Evolutionary conservation across 2,329 filamentous ascomycete genomes (phyloP), one percentile per base, ranked within the genome.

Genomic region (Pseudogymnoascus destructans): DNA sequence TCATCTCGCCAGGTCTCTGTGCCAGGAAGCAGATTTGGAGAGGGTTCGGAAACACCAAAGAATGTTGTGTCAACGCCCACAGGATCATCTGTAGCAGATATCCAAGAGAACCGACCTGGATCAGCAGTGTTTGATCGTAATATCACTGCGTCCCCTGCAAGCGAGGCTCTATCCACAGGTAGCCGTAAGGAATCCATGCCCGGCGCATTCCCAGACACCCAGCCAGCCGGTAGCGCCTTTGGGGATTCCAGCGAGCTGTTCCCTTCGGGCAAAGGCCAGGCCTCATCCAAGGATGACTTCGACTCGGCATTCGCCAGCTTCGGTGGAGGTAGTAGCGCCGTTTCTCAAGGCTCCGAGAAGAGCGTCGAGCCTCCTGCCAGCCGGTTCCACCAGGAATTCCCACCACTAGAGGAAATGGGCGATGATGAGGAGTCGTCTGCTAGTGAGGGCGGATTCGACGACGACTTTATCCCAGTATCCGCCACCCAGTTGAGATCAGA

Each of bases 401-500:
- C 93, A 30, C 93, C 92, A 0, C 95, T 97, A 61, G 84, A 86
- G n/a, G 89, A 92, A 69, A 73, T 96, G 59, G 86, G 87, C 61
- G 79, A 82, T 27, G 86, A 91, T 59, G 88, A 92, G 21, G 86
- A 95, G n/a, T 56, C 54, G 30, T 35, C 54, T 17, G 54, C 30
- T 9, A 87, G 82, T 60, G 87, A 89, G 54, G 80, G 81, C 40
- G 89, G 91, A 0, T 97, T 97, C 68, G 92, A 95, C 55, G 93
- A 98, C 68, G 86, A 96, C 70, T 97, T 97, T 69, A 85, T 87
- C 0, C 82, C 87, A 11, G 79, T 80, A 25, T 70, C 69, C 17
- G 67, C 68, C 57, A 64, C 61, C 13, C 64, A 68, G 57, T 59
- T 61, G 6, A 64, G 64, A 59, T 66, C 68, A n/a, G 49, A 59